Percentiles rank a stretch among this genome's conserved stretches.
These are phyloP conservation scores for Tanozyma kutaoensis DNA, from an alignment of 805 yeast genomes.

Conservation along the genomic window DNA sequence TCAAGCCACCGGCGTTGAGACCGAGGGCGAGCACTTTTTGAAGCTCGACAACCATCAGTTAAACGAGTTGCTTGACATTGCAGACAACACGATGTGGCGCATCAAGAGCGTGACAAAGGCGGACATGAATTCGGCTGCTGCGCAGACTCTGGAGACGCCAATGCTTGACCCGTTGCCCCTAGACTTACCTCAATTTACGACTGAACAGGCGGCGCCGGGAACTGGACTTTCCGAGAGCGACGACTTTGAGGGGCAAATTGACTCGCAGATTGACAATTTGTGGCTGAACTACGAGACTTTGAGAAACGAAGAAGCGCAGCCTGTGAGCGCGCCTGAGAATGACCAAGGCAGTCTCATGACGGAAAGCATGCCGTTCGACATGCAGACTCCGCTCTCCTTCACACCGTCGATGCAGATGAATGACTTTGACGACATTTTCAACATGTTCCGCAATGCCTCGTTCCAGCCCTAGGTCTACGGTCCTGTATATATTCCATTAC, in stretches of 20 bases:
- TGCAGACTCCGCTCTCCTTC: no score
- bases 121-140: constrained; percentile 1
- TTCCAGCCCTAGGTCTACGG: no score
- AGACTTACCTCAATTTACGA: neutral
- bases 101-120: constrained; percentile 1
- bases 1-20: neutral
- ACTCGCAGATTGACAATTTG: constrained; percentile 2
- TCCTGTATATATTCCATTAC: no score
- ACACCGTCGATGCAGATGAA: no score
- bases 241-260: neutral
- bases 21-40: neutral
- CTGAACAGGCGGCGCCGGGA: neutral
- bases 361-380: no score
- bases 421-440: no score
- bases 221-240: constrained; percentile 1
- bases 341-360: no score
- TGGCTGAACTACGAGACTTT: constrained; percentile 3
- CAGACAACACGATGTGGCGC: constrained; percentile 1
- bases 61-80: constrained; percentile 3
- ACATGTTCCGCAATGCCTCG: no score
- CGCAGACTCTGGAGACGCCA: neutral
- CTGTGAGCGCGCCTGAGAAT: no score
- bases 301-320: no score
- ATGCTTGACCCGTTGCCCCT: neutral
- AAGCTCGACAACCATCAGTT: constrained; percentile 1